A percentile compares a stretch with the other conserved stretches of the same genome.
Conservation (phyloP, 2,329 filamentous ascomycete genomes). For the Venturia effusa region DNA sequence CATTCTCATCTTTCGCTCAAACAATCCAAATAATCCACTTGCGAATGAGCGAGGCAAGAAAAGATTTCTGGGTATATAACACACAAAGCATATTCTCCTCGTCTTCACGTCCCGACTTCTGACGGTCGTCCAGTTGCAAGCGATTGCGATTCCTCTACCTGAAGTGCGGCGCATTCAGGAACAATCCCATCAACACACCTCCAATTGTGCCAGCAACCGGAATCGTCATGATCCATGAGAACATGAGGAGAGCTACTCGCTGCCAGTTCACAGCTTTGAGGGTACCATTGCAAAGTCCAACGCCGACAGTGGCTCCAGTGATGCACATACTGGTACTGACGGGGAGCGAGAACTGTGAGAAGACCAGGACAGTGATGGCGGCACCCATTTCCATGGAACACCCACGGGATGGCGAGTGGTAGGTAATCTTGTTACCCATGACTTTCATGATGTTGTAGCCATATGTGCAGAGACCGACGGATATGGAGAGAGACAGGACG, state of each 20-base stretch:
- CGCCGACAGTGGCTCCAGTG: constrained; percentile 67
- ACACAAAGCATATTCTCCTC: too few relatives aligned
- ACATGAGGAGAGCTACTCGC: constrained; percentile 54
- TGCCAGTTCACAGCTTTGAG: constrained; percentile 63
- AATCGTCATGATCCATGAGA: constrained; percentile 58
- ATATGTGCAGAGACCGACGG: constrained; percentile 49
- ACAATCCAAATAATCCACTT: too few relatives aligned
- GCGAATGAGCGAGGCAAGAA: too few relatives aligned
- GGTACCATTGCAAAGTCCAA: constrained; percentile 66
- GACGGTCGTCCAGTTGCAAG: too few relatives aligned
- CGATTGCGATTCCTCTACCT: background rate
- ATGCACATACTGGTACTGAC: constrained; percentile 63
- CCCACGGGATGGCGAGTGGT: constrained; percentile 47
- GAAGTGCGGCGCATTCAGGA: constrained; percentile 44
- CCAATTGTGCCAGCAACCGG: constrained; percentile 49
- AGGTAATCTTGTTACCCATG: constrained; percentile 74
- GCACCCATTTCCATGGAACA: constrained; percentile 74
- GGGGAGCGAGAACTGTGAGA: constrained; percentile 53
- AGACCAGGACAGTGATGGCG: constrained; percentile 65
- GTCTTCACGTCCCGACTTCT: too few relatives aligned
- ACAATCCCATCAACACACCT: constrained; percentile 33
- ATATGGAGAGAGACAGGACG: constrained; percentile 42
- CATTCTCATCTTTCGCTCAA: too few relatives aligned
- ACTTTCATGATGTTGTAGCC: constrained; percentile 60
- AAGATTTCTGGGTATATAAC: too few relatives aligned